Evolutionary conservation across 352 stramenopile species (phyloP).

Genomic region (Peronosclerospora sorghi): DNA sequence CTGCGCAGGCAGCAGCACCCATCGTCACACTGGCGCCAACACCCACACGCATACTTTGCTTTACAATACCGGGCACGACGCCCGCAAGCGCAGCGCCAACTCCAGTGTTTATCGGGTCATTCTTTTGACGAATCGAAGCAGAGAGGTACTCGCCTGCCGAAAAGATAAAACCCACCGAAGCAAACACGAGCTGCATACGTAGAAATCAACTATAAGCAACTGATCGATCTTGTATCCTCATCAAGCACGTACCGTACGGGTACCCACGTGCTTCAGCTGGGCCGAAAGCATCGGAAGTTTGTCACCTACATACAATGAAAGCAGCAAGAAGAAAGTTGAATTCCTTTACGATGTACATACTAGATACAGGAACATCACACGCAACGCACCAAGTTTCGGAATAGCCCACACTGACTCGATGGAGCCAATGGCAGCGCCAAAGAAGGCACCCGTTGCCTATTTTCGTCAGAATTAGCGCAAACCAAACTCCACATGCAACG

Average conservation of each 20-base stretch:
- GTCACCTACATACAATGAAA: slow-evolving; percentile 24
- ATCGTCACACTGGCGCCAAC: slow-evolving; percentile 34
- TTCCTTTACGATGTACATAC: too few species aligned
- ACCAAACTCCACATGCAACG: too few species aligned
- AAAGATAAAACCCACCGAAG: slow-evolving; percentile 47
- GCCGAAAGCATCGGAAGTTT: slow-evolving; percentile 73
- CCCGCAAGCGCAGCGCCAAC: slow-evolving; percentile 55
- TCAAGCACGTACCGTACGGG: slow-evolving; percentile 60
- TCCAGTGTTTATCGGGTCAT: slow-evolving; percentile 55
- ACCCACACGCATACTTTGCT: slow-evolving; percentile 63
- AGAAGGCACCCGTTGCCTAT: slow-evolving; percentile 68
- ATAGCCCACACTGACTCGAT: slow-evolving; percentile 83
- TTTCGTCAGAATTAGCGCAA: not conserved
- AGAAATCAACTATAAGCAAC: too few species aligned
- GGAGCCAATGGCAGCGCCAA: slow-evolving; percentile 54
- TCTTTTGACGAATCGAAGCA: slow-evolving; percentile 56
- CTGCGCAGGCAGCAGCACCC: slow-evolving; percentile 34
- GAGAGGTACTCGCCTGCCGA: slow-evolving; percentile 56
- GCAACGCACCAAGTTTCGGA: slow-evolving; percentile 65
- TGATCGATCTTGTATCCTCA: too few species aligned
- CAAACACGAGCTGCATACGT: slow-evolving; percentile 60
- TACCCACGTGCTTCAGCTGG: slow-evolving; percentile 73
- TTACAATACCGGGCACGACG: slow-evolving; percentile 57
- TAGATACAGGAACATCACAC: too few species aligned
- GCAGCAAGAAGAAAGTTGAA: not conserved